These are phyloP conservation scores for Termitomyces eurrhizus DNA, from an alignment of 768 basidiomycete genomes.

Conservation along the genomic window DNA sequence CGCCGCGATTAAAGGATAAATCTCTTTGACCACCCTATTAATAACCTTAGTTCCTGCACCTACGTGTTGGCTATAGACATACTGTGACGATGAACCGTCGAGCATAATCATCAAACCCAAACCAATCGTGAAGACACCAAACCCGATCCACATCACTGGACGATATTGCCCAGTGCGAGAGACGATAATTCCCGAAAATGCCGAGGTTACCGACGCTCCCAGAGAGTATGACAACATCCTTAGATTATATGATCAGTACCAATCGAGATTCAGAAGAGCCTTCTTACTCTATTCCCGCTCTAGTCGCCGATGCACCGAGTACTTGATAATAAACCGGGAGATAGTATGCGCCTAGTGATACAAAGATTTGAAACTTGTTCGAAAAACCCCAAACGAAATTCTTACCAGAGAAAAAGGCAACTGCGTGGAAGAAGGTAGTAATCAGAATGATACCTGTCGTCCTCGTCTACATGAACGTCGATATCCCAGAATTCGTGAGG, in stretches of 20 bases:
- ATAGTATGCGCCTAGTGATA: constrained; percentile 50
- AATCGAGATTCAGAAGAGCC: not conserved
- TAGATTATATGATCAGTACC: constrained; percentile 1
- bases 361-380: not conserved
- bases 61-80: constrained; percentile 17
- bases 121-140: constrained; percentile 54
- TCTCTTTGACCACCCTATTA: constrained; percentile 54
- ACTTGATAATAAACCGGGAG: constrained; percentile 79
- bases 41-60: not conserved
- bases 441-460: constrained; percentile 63
- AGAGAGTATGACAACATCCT: constrained; percentile 79
- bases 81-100: constrained; percentile 52
- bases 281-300: constrained; percentile 58
- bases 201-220: constrained; percentile 50
- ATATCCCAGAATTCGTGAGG: not conserved
- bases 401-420: constrained; percentile 56
- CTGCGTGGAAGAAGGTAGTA: constrained; percentile 56
- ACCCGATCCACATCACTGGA: constrained; percentile 58
- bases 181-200: constrained; percentile 53
- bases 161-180: constrained; percentile 58
- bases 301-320: constrained; percentile 70
- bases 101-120: constrained; percentile 72
- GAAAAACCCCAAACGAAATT: not conserved
- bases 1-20: constrained; percentile 66
- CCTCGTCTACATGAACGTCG: constrained; percentile 45